A percentile compares a stretch with the other conserved stretches of the same genome.
Conservation (phyloP, 225 moss, liverwort and hornwort genomes). For the Pleurozium schreberi region DNA sequence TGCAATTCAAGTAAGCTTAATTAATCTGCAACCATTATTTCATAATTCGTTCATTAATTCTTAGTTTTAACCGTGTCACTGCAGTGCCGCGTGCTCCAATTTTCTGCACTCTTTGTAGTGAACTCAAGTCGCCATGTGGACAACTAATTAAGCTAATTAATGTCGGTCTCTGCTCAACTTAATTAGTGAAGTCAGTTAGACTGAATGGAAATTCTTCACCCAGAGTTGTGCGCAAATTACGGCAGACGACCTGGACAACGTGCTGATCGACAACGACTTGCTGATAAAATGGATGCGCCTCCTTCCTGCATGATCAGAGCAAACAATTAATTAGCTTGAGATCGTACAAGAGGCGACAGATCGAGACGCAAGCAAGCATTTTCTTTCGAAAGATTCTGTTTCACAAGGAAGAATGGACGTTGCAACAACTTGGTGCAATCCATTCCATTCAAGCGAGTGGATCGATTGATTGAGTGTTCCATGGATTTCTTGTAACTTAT, state of each 20-base stretch:
- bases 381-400: background rate
- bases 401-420: background rate
- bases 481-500: background rate
- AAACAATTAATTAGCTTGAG: background rate
- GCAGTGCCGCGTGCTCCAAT: too few species aligned
- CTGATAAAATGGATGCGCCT: background rate
- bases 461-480: background rate
- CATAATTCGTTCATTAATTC: background rate
- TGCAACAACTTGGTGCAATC: background rate
- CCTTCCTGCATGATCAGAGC: background rate
- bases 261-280: background rate
- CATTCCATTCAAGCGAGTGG: too few species aligned
- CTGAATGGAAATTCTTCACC: background rate
- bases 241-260: background rate
- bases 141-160: background rate
- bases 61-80: background rate
- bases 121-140: background rate
- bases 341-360: background rate
- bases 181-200: too few species aligned
- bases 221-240: background rate
- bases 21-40: too few species aligned
- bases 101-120: background rate
- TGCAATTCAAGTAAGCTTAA: background rate
- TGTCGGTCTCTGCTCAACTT: too few species aligned
- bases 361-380: background rate